Conservation (phyloP, 169 alveolate genomes). For the Perkinsus olseni region DNA sequence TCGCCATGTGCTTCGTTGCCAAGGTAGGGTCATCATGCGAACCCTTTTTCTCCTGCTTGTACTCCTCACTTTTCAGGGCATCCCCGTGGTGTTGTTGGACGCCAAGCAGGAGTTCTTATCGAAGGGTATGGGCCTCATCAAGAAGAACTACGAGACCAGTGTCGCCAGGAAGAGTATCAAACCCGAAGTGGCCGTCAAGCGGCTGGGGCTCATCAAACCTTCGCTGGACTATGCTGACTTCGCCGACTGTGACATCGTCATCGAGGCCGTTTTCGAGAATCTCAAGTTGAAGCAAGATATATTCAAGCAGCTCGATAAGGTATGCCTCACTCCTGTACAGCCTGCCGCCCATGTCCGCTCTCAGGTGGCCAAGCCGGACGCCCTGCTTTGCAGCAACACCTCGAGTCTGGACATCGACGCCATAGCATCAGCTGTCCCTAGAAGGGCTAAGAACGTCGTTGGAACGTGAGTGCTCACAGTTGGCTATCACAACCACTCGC, state of each 20-base stretch:
- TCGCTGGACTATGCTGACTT: slow-evolving; percentile 28
- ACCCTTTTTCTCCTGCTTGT: not conserved
- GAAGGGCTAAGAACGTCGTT: not conserved
- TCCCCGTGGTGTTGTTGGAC: not conserved
- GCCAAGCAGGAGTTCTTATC: slow-evolving; percentile 26
- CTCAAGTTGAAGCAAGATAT: slow-evolving; percentile 22
- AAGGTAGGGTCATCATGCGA: not conserved
- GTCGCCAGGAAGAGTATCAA: slow-evolving; percentile 6
- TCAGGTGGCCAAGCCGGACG: not conserved
- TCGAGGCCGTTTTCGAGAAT: slow-evolving; percentile 34
- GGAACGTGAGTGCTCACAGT: not conserved
- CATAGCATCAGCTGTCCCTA: slow-evolving; percentile 17
- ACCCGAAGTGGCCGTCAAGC: slow-evolving; percentile 4
- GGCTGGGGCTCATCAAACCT: slow-evolving; percentile 20
- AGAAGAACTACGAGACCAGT: slow-evolving; percentile 11
- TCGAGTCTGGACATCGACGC: slow-evolving; percentile 33
- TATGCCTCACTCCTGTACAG: not conserved
- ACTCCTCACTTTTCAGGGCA: not conserved
- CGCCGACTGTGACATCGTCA: slow-evolving; percentile 32
- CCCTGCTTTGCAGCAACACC: slow-evolving; percentile 31
- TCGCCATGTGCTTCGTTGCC: slow-evolving; percentile 31
- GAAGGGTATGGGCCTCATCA: slow-evolving; percentile 5
- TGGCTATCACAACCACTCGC: not conserved
- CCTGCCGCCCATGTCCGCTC: not conserved
- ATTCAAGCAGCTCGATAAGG: slow-evolving; percentile 10